Evolutionary conservation across 176 grass and related monocot genomes (phyloP).

Genomic region (Ananas comosus): DNA sequence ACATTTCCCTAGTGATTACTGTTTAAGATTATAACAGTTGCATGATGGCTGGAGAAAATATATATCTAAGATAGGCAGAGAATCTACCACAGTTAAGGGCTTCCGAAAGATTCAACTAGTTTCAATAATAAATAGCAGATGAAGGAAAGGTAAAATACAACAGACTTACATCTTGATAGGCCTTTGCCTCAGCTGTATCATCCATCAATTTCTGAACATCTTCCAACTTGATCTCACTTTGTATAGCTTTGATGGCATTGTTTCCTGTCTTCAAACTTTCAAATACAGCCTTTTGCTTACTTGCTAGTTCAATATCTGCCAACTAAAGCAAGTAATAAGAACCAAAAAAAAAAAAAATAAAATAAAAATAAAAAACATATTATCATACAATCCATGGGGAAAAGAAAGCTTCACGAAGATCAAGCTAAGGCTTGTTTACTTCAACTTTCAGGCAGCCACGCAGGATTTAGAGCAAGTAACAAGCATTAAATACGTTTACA

Average conservation of each 20-base stretch:
- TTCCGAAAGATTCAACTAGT: slow-evolving; percentile 1
- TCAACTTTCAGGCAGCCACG: neutral
- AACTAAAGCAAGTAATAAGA: slow-evolving; percentile 42
- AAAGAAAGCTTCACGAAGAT: neutral
- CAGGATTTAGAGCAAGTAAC: neutral
- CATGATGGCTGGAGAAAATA: neutral
- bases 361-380: neutral
- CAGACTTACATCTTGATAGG: slow-evolving; percentile 91
- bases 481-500: no score
- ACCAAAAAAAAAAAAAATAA: no score
- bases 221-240: slow-evolving; percentile 92
- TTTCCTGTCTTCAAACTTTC: slow-evolving; percentile 90
- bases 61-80: neutral
- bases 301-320: slow-evolving; percentile 89
- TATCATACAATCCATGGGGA: neutral
- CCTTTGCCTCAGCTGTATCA: slow-evolving; percentile 92
- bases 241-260: slow-evolving; percentile 89
- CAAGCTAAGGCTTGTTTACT: no score
- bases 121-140: slow-evolving; percentile 2
- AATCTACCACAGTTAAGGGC: neutral
- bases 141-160: slow-evolving; percentile 5
- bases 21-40: no score
- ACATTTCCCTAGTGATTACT: no score
- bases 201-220: slow-evolving; percentile 99
- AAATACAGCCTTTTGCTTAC: slow-evolving; percentile 92